These are phyloP conservation scores for Metschnikowia cubensis DNA, from an alignment of 805 yeast genomes.

Conservation along the genomic window DNA sequence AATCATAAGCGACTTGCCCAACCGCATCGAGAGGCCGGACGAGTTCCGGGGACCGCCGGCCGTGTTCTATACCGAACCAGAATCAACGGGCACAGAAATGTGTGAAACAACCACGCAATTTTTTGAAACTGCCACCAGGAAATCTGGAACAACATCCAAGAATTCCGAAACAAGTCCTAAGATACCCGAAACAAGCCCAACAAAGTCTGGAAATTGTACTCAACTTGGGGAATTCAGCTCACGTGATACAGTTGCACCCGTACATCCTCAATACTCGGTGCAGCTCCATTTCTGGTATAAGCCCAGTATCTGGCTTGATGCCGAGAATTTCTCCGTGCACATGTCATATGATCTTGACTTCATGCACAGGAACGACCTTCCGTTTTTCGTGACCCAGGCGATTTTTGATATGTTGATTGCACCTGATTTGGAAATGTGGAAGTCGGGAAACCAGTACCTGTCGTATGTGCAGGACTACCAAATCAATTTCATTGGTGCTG, in stretches of 20 bases:
- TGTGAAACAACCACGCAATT: too few relatives aligned
- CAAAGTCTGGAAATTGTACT: too few relatives aligned
- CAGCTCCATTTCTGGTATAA: constrained; percentile 37
- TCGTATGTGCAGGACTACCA: neutral
- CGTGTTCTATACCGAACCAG: neutral
- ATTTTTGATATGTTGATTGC: constrained; percentile 28
- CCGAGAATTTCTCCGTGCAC: constrained; percentile 34
- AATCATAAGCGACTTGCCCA: constrained; percentile 13
- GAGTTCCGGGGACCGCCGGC: neutral
- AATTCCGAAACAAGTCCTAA: neutral
- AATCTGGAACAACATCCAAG: neutral
- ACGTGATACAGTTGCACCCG: neutral
- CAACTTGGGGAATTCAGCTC: too few relatives aligned
- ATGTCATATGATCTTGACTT: constrained; percentile 37
- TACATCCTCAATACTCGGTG: constrained; percentile 16
- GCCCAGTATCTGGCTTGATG: constrained; percentile 44
- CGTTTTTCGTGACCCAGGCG: constrained; percentile 55
- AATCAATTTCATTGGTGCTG: constrained; percentile 17
- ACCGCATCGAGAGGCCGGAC: constrained; percentile 6
- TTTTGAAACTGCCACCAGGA: too few relatives aligned
- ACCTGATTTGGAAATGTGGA: constrained; percentile 22
- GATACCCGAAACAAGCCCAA: neutral
- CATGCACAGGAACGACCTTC: constrained; percentile 56
- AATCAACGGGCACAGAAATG: too few relatives aligned
- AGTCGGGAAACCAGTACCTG: neutral